Base-by-base conservation (phyloP, 1,284 basidiomycete genomes). In the Puccinia triticina region DNA sequence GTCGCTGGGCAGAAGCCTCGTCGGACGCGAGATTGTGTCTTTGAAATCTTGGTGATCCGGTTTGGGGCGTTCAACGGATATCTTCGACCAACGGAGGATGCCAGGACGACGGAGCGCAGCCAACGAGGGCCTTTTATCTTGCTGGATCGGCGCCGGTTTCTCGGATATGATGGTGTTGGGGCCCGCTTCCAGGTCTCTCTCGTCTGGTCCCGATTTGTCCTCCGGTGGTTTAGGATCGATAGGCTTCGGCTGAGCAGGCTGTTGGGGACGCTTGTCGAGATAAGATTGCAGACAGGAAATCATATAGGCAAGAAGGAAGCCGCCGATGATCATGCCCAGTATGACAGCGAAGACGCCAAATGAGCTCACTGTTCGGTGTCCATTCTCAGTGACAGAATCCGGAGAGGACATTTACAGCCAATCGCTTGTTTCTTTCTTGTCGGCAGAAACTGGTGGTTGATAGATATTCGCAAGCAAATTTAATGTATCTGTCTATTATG, bases 1-100 rank as follows among this genome's bases (percentile, higher is more conserved):
- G 26, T 72, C n/a, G 11, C 11, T 29, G 43, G 69, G 69, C 50
- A 72, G 32, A n/a, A 72, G 69, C 37, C 69, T 32, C 16, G 69
- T 72, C 5, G 69, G 69, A 29, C 43, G 32, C 26, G 69, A 72
- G 21, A 72, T 72, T n/a, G 48, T 48, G 23, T 21, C 26, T 50
- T 72, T 72, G 23, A 46, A 2, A 12, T 50, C 26, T 32, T 72
- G 34, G 32, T 23, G 48, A 11, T 32, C 43, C 12, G 23, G 48
- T 26, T 72, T 46, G 23, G 37, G 32, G 2, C 16, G 37, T 21
- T 34, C 37, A 4, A 18, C 23, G 50, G 64, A 66, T 34, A 43
- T 26, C 29, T 57, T 11, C 55, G 55, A 57, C 55, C 55, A 57
- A 57, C 55, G 55, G 21, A 57, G n/a, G 55, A 57, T 57, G 1